phyloP scores from a whole-genome alignment of 805 yeast species.

The Yamadazyma kitorensis region DNA sequence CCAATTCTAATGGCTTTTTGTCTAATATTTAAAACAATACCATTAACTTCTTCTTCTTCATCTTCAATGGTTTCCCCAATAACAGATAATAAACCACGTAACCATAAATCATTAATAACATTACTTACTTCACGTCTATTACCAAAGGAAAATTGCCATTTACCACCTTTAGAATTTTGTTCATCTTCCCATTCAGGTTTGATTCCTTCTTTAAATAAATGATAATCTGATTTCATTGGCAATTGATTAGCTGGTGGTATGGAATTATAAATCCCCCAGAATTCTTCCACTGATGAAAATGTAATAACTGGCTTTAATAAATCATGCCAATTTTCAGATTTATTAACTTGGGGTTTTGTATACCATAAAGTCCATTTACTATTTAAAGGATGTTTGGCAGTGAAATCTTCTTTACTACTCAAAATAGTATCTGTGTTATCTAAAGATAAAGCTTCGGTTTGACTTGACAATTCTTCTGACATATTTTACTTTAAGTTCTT shows the following conservation, averaged over 20 bases:
- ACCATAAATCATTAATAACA: slow-evolving; percentile 88
- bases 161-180: slow-evolving; percentile 86
- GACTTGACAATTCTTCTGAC: slow-evolving; percentile 44
- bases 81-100: slow-evolving; percentile 79
- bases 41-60: slow-evolving; percentile 82
- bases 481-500: too few relatives aligned
- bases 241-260: slow-evolving; percentile 89
- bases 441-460: slow-evolving; percentile 44
- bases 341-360: slow-evolving; percentile 84
- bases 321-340: slow-evolving; percentile 85
- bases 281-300: slow-evolving; percentile 93
- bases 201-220: slow-evolving; percentile 88
- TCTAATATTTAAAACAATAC: slow-evolving; percentile 88
- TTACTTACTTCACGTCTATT: slow-evolving; percentile 57
- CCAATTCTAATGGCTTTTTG: slow-evolving; percentile 79
- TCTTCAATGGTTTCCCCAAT: slow-evolving; percentile 95
- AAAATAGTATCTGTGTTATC: slow-evolving; percentile 49
- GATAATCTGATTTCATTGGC: slow-evolving; percentile 91
- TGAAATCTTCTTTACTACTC: slow-evolving; percentile 60
- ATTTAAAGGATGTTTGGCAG: slow-evolving; percentile 84
- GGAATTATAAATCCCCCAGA: slow-evolving; percentile 96
- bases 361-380: slow-evolving; percentile 96
- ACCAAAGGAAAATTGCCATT: slow-evolving; percentile 73
- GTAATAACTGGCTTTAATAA: slow-evolving; percentile 89
- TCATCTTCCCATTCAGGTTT: slow-evolving; percentile 99